Conservation (phyloP, 495 filamentous ascomycete species). For the Mycothermus thermophilus region DNA sequence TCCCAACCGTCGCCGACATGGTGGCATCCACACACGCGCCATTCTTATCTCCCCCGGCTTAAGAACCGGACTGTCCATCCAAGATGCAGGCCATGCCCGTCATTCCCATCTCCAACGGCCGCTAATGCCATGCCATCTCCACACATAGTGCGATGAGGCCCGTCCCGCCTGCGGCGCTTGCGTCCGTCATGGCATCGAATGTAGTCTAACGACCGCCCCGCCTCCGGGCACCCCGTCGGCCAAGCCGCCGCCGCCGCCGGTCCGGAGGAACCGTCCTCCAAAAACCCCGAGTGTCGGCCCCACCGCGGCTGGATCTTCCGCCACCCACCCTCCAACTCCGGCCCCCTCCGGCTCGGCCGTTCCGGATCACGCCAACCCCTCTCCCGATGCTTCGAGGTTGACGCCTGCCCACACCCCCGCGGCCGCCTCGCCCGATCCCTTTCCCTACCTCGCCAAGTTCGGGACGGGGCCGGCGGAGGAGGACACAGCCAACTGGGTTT, state of each 20-base stretch:
- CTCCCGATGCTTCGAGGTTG: background rate
- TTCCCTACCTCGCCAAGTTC: slow-evolving; percentile 15
- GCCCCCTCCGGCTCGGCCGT: background rate
- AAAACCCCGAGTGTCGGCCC: no score
- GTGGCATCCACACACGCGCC: no score
- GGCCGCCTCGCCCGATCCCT: slow-evolving; percentile 7
- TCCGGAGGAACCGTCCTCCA: no score
- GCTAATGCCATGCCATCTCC: no score
- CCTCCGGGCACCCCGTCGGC: background rate
- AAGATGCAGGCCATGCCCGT: no score
- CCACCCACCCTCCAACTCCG: background rate
- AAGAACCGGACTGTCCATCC: no score
- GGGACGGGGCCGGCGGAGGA: slow-evolving; percentile 3
- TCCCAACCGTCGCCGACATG: no score
- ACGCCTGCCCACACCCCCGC: slow-evolving; percentile 1
- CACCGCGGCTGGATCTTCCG: no score
- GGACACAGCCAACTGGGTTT: slow-evolving; percentile 9
- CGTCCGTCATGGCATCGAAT: slow-evolving; percentile 17
- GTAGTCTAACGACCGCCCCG: slow-evolving; percentile 11
- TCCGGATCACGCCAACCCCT: background rate
- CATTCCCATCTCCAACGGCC: no score
- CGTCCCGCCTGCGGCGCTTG: slow-evolving; percentile 20
- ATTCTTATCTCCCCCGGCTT: no score
- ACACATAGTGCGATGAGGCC: slow-evolving; percentile 23
- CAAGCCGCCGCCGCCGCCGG: background rate